Conservation (phyloP, 2,329 filamentous ascomycete species). For the Colletotrichum theobromicola region DNA sequence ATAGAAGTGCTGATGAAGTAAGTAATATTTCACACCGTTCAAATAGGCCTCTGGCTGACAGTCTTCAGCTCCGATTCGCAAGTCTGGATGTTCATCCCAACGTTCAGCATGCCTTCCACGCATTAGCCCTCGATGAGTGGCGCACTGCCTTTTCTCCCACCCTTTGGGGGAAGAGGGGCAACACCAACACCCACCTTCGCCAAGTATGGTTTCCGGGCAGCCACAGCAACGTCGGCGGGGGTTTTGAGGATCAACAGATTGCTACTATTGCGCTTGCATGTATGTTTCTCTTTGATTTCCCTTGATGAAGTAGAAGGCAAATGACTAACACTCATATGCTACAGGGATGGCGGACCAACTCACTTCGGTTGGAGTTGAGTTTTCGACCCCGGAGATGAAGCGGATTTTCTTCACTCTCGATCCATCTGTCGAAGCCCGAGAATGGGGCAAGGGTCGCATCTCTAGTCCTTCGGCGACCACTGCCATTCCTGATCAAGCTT, state of each 20-base stretch:
- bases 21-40: neutral
- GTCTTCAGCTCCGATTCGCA: constrained; percentile 17
- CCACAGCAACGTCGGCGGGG: constrained; percentile 66
- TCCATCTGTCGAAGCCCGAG: constrained; percentile 1
- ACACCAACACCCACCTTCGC: constrained; percentile 21
- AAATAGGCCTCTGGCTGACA: neutral
- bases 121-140: constrained; percentile 58
- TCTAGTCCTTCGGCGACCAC: constrained; percentile 14
- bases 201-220: constrained; percentile 61
- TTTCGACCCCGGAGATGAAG: constrained; percentile 24
- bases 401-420: constrained; percentile 23
- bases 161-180: constrained; percentile 29
- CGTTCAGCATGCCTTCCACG: constrained; percentile 61
- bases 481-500: constrained; percentile 2
- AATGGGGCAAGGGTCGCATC: constrained; percentile 26
- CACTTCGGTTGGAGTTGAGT: constrained; percentile 26
- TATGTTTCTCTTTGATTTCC: neutral
- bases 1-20: constrained; percentile 14
- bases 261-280: constrained; percentile 28
- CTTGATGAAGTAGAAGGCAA: neutral
- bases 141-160: constrained; percentile 36
- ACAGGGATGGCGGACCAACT: constrained; percentile 29
- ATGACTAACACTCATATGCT: neutral
- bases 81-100: constrained; percentile 25
- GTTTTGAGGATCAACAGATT: constrained; percentile 43